Base-by-base conservation (phyloP, 2,329 filamentous ascomycete species). In the Alternaria viburni region DNA sequence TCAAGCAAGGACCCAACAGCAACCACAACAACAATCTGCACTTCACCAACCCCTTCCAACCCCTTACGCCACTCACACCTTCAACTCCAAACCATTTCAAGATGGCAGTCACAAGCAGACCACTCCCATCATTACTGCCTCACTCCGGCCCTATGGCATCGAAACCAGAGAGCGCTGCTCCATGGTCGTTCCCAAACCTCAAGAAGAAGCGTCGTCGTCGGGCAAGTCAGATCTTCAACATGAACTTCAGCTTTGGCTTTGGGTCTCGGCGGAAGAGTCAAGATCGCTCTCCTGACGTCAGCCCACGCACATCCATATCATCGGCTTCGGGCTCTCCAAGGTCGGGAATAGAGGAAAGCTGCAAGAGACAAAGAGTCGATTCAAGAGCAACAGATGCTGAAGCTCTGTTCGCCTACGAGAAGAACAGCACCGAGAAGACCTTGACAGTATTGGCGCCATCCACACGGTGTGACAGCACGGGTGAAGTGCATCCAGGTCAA, bases 311-410 rank as follows among this genome's bases (percentile, higher is more conserved):
- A 4, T 67, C 64, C 21, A 58, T 68, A 26, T 66, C 61, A 4
- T 62, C 49, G 3, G 55, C 52, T 8, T 61, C 50, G 1, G 32
- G 25, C 25, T 58, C 61, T 2, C 51, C 57, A 3, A 45, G 44
- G 6, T 25, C 56, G 11, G 47, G 47, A 1, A 55, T 57, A 10
- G 32, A 59, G 8, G 64, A 65, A 28, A 32, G 61, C n/a, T 54
- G 60, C 52, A 67, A 69, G 41, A 49, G 59, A 15, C 59, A 67
- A 15, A 56, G 64, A 17, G 49, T 69, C 59, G 64, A 69, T 52
- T 62, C 66, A 2, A 61, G 57, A 21, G 56, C 30, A n/a, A 23
- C 56, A 12, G 61, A 58, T 17, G 32, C 32, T n/a, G 45, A 32
- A 13, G 47, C 17, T 6, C n/a, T 19, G 5, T 47, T 17, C 41